Evolutionary conservation across 768 basidiomycete genomes (phyloP), one percentile per base, ranked within the genome.

Genomic region (Rhizopogon vulgaris): DNA sequence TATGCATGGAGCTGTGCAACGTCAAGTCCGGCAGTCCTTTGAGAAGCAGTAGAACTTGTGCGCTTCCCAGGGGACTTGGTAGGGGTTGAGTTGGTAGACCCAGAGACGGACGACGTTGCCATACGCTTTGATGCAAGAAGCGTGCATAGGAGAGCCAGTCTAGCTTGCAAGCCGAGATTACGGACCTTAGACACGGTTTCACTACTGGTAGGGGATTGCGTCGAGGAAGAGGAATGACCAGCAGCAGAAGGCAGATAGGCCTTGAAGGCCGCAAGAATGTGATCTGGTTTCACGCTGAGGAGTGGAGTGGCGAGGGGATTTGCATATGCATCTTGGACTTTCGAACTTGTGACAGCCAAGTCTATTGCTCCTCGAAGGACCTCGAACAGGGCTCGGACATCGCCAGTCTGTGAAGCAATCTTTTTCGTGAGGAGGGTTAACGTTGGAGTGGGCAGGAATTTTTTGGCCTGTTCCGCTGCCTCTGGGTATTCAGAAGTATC

Each of bases 331-430:
- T 56, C 37, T 24, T 51, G 1, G 1, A 50, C 49, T 12, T 59
- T 58, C 12, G 62, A 56, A 41, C 63, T 61, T 24, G 68, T 69
- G n/a, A 78, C 70, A 0, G 84, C 82, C 12, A 84, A 68, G 57
- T 90, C 87, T 57, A 94, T 87, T 7, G 90, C 87, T 10, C 84
- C 80, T 28, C 90, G 79, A 9, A 90, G 74, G 11, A 92, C 86
- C 63, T 90, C 88, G 51, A 94, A 85, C 2, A 91, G 71, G 24
- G 78, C 81, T 38, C 91, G 76, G 8, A 93, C 87, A 59, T 94
- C 91, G 14, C 91, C 91, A 0, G 91, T 90, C 52, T 84, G 74
- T 2, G 86, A 77, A 4, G 91, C 90, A 17, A 92, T 72, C 62
- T 90, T 91, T 71, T 88, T 90, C 8, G 86, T 80, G 27, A 90